A percentile compares a stretch with the other conserved stretches of the same genome.
These are phyloP conservation scores for Xylaria sp. DNA, from an alignment of 2,329 filamentous ascomycete genomes.

Conservation along the genomic window DNA sequence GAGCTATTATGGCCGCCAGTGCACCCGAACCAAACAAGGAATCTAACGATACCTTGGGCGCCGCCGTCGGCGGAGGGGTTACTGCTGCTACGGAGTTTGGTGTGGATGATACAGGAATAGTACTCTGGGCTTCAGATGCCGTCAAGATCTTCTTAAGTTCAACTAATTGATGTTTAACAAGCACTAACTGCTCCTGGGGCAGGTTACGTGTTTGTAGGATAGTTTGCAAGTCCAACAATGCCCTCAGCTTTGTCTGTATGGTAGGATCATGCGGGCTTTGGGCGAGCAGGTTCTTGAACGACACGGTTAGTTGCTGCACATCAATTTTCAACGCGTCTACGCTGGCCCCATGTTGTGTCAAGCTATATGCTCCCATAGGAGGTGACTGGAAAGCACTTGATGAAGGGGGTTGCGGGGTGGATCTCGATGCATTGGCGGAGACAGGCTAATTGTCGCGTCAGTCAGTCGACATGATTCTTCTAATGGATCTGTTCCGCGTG, in stretches of 20 bases:
- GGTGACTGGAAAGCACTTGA: constrained; percentile 40
- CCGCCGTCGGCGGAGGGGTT: constrained; percentile 34
- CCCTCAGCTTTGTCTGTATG: constrained; percentile 74
- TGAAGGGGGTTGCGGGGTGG: constrained; percentile 37
- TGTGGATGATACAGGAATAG: constrained; percentile 35
- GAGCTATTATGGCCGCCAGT: constrained; percentile 53
- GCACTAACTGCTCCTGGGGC: constrained; percentile 73
- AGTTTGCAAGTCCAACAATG: constrained; percentile 77
- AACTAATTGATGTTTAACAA: constrained; percentile 80
- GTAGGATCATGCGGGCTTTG: constrained; percentile 69
- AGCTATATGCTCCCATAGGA: constrained; percentile 36
- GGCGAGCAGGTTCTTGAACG: constrained; percentile 68
- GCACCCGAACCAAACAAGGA: constrained; percentile 55
- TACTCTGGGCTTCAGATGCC: constrained; percentile 40
- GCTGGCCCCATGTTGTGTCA: constrained; percentile 47
- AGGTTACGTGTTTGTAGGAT: constrained; percentile 73
- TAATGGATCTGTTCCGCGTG: no score
- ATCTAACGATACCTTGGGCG: constrained; percentile 48
- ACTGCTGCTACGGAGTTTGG: constrained; percentile 35
- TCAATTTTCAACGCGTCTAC: constrained; percentile 76
- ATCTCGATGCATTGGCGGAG: constrained; percentile 31
- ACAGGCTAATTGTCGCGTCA: constrained; percentile 18
- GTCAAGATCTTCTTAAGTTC: constrained; percentile 64
- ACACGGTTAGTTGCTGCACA: constrained; percentile 70
- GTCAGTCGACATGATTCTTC: constrained; percentile 13